Percentiles rank a stretch among this genome's conserved stretches.
These are phyloP conservation scores for Apiosordaria backusii DNA, from an alignment of 495 filamentous ascomycete species.

Conservation along the genomic window DNA sequence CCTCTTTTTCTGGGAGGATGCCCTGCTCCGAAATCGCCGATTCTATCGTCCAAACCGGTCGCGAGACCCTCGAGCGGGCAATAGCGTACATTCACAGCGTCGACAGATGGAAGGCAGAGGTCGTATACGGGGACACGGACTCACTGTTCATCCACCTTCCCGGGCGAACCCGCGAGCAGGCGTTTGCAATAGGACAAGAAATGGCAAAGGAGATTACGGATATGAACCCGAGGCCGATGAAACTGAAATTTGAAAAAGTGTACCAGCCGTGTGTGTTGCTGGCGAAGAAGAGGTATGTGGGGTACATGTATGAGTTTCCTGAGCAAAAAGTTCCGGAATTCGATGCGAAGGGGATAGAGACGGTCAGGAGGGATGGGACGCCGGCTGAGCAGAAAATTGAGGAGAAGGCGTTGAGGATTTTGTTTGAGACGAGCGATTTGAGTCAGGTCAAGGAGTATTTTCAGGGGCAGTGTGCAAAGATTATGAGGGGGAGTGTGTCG, in stretches of 20 bases:
- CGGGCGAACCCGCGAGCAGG: slow-evolving; percentile 79
- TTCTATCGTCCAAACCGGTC: slow-evolving; percentile 92
- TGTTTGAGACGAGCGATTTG: slow-evolving; percentile 87
- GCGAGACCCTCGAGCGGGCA: slow-evolving; percentile 90
- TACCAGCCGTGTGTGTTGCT: slow-evolving; percentile 92
- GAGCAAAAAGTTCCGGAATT: slow-evolving; percentile 82
- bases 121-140: slow-evolving; percentile 98
- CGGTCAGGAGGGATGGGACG: slow-evolving; percentile 89
- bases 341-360: slow-evolving; percentile 97
- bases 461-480: slow-evolving; percentile 84
- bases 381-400: slow-evolving; percentile 97
- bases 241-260: slow-evolving; percentile 98
- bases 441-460: slow-evolving; percentile 90
- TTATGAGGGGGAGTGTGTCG: slow-evolving; percentile 83
- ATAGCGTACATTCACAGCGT: slow-evolving; percentile 90
- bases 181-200: slow-evolving; percentile 88
- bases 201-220: slow-evolving; percentile 87
- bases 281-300: slow-evolving; percentile 96
- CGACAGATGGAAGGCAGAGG: slow-evolving; percentile 84
- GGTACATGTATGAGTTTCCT: slow-evolving; percentile 88
- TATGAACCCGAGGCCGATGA: slow-evolving; percentile 87
- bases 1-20: slow-evolving; percentile 93
- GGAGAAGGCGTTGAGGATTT: slow-evolving; percentile 78
- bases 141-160: slow-evolving; percentile 91
- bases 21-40: slow-evolving; percentile 97